Evolutionary conservation across 2,329 filamentous ascomycete genomes (phyloP).

Genomic region (Alternaria incomplexa): DNA sequence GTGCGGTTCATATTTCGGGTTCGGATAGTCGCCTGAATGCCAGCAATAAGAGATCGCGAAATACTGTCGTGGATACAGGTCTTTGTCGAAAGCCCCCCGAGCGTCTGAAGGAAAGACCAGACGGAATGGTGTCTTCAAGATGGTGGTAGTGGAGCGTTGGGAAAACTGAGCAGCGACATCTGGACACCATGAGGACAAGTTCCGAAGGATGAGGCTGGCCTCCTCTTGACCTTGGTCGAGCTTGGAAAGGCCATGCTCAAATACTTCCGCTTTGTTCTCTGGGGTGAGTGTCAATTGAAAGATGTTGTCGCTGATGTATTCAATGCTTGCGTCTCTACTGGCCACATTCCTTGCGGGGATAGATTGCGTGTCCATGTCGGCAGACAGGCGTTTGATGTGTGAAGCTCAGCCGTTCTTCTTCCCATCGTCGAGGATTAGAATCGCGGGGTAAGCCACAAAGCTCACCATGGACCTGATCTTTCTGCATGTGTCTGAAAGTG

Average conservation of each 20-base stretch:
- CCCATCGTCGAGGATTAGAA: neutral
- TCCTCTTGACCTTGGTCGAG: constrained; percentile 5
- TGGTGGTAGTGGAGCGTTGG: constrained; percentile 9
- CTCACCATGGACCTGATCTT: neutral
- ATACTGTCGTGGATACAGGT: constrained; percentile 20
- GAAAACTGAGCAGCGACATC: constrained; percentile 2
- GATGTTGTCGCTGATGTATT: constrained; percentile 6
- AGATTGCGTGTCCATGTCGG: neutral
- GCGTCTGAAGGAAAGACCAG: constrained; percentile 15
- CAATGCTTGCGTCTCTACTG: neutral
- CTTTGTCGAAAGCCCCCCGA: constrained; percentile 11
- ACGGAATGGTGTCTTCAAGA: constrained; percentile 21
- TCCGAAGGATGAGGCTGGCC: constrained; percentile 5
- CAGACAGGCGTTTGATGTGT: neutral
- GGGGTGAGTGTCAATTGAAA: constrained; percentile 11
- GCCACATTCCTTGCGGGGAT: neutral
- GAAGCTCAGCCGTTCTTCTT: neutral
- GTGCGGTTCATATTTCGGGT: constrained; percentile 6
- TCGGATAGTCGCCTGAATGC: constrained; percentile 14
- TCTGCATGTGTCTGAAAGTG: neutral
- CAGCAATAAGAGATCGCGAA: constrained; percentile 26
- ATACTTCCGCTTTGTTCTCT: constrained; percentile 19
- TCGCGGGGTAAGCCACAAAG: neutral
- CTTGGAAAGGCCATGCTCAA: constrained; percentile 10
- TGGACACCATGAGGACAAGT: constrained; percentile 14